These are phyloP conservation scores for Pseudocercospora fijiensis DNA, from an alignment of 2,329 filamentous ascomycete species.

Conservation along the genomic window DNA sequence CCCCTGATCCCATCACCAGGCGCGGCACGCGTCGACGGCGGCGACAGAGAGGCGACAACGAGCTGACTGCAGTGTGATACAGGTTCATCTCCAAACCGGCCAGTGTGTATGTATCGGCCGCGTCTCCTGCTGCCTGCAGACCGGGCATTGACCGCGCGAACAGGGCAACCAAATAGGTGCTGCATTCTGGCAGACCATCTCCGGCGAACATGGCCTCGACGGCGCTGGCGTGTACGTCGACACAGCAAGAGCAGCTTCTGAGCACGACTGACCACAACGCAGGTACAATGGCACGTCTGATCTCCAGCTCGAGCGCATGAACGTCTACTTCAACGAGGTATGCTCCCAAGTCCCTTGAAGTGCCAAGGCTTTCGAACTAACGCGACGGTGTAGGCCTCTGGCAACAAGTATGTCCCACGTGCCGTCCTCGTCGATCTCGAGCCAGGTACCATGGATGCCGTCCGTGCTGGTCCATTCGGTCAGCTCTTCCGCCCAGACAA, in stretches of 20 bases:
- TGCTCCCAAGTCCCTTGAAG: constrained; percentile 27
- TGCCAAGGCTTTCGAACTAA: constrained; percentile 35
- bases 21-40: constrained; percentile 46
- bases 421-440: constrained; percentile 99
- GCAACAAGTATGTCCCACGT: constrained; percentile 99
- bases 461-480: constrained; percentile 95
- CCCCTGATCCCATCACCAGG: constrained; percentile 35
- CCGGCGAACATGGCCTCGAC: constrained; percentile 85
- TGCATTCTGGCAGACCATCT: constrained; percentile 81
- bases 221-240: constrained; percentile 84
- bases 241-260: background rate
- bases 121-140: constrained; percentile 26
- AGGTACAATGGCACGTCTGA: constrained; percentile 98
- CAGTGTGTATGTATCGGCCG: constrained; percentile 76
- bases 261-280: constrained; percentile 35
- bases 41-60: constrained; percentile 44
- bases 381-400: constrained; percentile 66
- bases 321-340: constrained; percentile 98
- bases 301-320: constrained; percentile 99
- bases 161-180: constrained; percentile 99
- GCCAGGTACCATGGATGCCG: constrained; percentile 99
- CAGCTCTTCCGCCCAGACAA: constrained; percentile 99
- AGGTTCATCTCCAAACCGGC: constrained; percentile 99
- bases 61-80: constrained; percentile 57
- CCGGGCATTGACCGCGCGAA: constrained; percentile 22